phyloP scores from a whole-genome alignment of 345 rosid species.

The Melaleuca quinquenervia region DNA sequence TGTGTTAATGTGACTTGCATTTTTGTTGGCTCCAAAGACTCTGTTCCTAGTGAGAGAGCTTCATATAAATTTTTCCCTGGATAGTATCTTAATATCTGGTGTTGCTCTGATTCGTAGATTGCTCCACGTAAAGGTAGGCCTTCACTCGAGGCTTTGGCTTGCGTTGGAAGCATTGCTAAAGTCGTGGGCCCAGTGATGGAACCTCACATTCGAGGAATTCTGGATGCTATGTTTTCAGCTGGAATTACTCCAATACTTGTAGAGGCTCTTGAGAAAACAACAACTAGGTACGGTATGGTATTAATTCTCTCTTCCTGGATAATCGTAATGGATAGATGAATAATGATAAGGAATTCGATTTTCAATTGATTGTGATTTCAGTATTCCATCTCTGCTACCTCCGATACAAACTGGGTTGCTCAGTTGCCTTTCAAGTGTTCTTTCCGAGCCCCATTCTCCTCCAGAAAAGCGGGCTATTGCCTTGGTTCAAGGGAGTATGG shows the following conservation, averaged over 20 bases:
- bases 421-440: conserved; percentile 69
- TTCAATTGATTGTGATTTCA: conserved; percentile 19
- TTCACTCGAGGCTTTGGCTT: conserved; percentile 90
- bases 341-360: background rate
- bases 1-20: background rate
- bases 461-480: conserved; percentile 54
- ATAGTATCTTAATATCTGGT: background rate
- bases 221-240: conserved; percentile 87
- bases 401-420: conserved; percentile 80
- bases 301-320: background rate
- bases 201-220: conserved; percentile 67
- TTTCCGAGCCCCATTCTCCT: conserved; percentile 61
- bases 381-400: conserved; percentile 87
- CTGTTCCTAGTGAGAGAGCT: background rate
- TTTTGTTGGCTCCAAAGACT: background rate
- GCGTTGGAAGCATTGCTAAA: conserved; percentile 92
- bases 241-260: conserved; percentile 80
- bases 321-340: background rate
- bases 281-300: conserved; percentile 37
- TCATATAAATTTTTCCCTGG: background rate
- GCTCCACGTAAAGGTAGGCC: conserved; percentile 97
- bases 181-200: conserved; percentile 86
- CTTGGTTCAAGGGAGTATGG: conserved; percentile 39
- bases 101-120: conserved; percentile 43
- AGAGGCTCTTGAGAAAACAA: conserved; percentile 82